phyloP scores from a whole-genome alignment of 192 early-diverging fungal genomes.

The Coemansia sp. region DNA sequence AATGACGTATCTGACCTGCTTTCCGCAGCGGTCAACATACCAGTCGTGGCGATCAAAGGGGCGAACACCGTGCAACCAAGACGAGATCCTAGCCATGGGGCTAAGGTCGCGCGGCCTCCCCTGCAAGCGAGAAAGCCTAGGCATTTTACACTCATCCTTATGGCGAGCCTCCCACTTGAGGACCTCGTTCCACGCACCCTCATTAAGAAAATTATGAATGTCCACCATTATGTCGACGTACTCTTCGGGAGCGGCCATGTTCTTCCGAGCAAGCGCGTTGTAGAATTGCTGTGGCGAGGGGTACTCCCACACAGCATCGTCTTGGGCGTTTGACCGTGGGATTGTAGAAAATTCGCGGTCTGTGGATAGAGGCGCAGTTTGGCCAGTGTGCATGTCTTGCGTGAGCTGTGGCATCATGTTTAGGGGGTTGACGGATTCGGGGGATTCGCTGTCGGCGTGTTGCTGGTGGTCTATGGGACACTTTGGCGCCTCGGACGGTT shows the following conservation, averaged over 20 bases:
- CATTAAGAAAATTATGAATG: conserved; percentile 98
- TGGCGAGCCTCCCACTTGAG: conserved; percentile 83
- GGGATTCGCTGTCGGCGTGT: conserved; percentile 20
- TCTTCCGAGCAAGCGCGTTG: conserved; percentile 83
- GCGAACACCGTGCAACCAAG: conserved; percentile 66
- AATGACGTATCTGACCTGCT: conserved; percentile 92
- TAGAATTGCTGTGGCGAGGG: conserved; percentile 92
- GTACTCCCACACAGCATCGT: conserved; percentile 76
- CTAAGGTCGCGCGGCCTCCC: conserved; percentile 81
- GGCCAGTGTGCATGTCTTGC: conserved; percentile 69
- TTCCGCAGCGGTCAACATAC: conserved; percentile 89
- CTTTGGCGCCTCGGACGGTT: conserved; percentile 10
- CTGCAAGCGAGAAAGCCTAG: conserved; percentile 79
- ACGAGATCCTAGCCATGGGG: conserved; percentile 65
- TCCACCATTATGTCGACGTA: conserved; percentile 91
- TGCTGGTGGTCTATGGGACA: conserved; percentile 69
- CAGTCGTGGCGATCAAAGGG: conserved; percentile 99
- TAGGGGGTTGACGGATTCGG: conserved; percentile 66
- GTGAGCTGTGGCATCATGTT: conserved; percentile 91
- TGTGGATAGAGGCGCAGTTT: conserved; percentile 73
- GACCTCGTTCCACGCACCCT: conserved; percentile 94
- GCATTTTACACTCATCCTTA: conserved; percentile 57
- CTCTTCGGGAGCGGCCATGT: conserved; percentile 83
- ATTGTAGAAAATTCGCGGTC: conserved; percentile 84
- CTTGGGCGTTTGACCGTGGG: conserved; percentile 23